Base-by-base conservation (phyloP, 768 basidiomycete genomes). In the Boletus vinaceobasis region DNA sequence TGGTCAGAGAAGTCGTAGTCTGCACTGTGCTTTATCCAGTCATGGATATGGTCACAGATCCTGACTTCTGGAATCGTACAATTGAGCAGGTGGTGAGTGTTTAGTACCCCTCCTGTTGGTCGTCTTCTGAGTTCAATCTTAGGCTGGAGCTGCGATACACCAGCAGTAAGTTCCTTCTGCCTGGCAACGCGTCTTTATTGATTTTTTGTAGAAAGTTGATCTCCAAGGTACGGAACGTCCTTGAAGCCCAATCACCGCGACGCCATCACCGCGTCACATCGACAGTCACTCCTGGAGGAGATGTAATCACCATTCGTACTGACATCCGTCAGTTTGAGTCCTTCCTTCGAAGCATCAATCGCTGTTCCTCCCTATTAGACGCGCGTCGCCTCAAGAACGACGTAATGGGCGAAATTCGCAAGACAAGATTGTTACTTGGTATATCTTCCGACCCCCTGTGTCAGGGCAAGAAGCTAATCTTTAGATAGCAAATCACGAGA, bases 61-160 rank as follows among this genome's bases (percentile, higher is more conserved):
- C 94, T 5, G 97, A 99, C 70, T 97, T 97, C 60, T 98, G 94
- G 94, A 99, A 99, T 73, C 79, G 84, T 54, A 82, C 84, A 36
- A 90, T 98, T 47, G 95, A 98, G 70, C 87, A 94, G 73, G 83
- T 91, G 74, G 95, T 93, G 68, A 73, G 91, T 76, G 45, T 42
- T n/a, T 14, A 10, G 26, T 35, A 43, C 43, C 9, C 4, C 27
- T 9, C 52, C 63, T 23, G 59, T 52, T 31, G 26, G 13, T 37
- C 31, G 29, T 39, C 15, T 33, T 45, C 58, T 63, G 21, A 64
- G 26, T 57, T 53, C 29, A 13, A 44, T 43, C 43, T 13, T 35
- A 85, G 82, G 84, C 84, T n/a, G 82, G 82, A n/a, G 83, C 79
- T 47, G 83, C 81, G 21, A 85, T 88, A 44, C 81, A 83, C 35